Evolutionary conservation across 2,329 filamentous ascomycete species (phyloP).

Genomic region (Claviceps digitariae): DNA sequence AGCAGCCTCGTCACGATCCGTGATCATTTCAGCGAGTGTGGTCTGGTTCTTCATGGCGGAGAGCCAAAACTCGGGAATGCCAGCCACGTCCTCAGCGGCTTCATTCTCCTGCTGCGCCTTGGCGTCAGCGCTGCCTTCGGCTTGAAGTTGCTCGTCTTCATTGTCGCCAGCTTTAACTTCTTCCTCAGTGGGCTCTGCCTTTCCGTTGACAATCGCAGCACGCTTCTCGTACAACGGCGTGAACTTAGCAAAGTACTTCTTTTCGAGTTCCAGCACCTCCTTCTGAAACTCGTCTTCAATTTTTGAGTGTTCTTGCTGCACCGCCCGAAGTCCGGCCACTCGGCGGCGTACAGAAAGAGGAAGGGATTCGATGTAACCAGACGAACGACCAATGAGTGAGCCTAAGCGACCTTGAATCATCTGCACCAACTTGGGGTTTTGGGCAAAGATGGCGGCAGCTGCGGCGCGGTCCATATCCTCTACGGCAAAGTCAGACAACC

Average conservation of each 20-base stretch:
- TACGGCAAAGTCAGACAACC: constrained; percentile 24
- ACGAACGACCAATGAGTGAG: constrained; percentile 84
- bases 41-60: constrained; percentile 99
- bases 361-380: constrained; percentile 94
- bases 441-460: constrained; percentile 84
- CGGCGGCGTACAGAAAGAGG: constrained; percentile 80
- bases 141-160: constrained; percentile 59
- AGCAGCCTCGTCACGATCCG: constrained; percentile 87
- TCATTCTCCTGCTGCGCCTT: constrained; percentile 43
- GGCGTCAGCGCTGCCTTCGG: constrained; percentile 42
- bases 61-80: constrained; percentile 98
- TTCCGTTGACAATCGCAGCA: constrained; percentile 81
- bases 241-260: constrained; percentile 99
- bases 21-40: constrained; percentile 96
- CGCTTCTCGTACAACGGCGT: constrained; percentile 95
- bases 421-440: constrained; percentile 85
- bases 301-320: constrained; percentile 98
- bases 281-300: constrained; percentile 98
- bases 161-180: constrained; percentile 81
- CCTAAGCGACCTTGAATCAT: constrained; percentile 98
- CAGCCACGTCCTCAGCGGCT: constrained; percentile 44
- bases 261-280: constrained; percentile 94
- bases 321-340: constrained; percentile 89
- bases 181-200: constrained; percentile 68
- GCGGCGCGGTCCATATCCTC: constrained; percentile 82